These are phyloP conservation scores for Millerago galiae DNA, from an alignment of 805 yeast species.

Conservation along the genomic window DNA sequence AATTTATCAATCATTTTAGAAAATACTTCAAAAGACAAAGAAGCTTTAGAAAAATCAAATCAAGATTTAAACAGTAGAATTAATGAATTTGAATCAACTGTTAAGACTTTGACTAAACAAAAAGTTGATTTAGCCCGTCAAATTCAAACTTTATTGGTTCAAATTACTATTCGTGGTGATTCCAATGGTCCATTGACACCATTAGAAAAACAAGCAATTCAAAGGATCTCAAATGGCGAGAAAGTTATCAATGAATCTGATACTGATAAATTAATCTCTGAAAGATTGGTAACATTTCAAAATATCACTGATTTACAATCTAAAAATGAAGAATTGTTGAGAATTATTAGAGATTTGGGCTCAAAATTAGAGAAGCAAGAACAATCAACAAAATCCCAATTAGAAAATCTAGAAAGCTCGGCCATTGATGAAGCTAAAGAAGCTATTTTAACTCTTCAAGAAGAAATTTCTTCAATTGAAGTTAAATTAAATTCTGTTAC, in stretches of 20 bases:
- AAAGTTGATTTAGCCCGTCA: slow-evolving; percentile 76
- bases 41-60: slow-evolving; percentile 26
- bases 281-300: slow-evolving; percentile 65
- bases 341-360: slow-evolving; percentile 66
- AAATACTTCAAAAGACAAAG: slow-evolving; percentile 43
- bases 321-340: slow-evolving; percentile 67
- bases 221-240: slow-evolving; percentile 36
- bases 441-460: slow-evolving; percentile 57
- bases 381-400: slow-evolving; percentile 26
- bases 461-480: slow-evolving; percentile 47
- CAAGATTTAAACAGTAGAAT: slow-evolving; percentile 18
- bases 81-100: slow-evolving; percentile 28
- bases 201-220: slow-evolving; percentile 60
- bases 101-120: slow-evolving; percentile 43
- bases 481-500: slow-evolving; percentile 45
- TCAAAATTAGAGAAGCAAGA: slow-evolving; percentile 64
- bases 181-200: slow-evolving; percentile 56
- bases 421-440: slow-evolving; percentile 60
- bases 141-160: slow-evolving; percentile 66
- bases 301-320: slow-evolving; percentile 60
- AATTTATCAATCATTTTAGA: slow-evolving; percentile 53
- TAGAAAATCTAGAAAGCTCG: slow-evolving; percentile 36
- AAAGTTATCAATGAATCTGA: slow-evolving; percentile 42
- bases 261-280: slow-evolving; percentile 65
- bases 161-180: slow-evolving; percentile 50